phyloP scores from a whole-genome alignment of 768 basidiomycete genomes.

The Russula sp. region DNA sequence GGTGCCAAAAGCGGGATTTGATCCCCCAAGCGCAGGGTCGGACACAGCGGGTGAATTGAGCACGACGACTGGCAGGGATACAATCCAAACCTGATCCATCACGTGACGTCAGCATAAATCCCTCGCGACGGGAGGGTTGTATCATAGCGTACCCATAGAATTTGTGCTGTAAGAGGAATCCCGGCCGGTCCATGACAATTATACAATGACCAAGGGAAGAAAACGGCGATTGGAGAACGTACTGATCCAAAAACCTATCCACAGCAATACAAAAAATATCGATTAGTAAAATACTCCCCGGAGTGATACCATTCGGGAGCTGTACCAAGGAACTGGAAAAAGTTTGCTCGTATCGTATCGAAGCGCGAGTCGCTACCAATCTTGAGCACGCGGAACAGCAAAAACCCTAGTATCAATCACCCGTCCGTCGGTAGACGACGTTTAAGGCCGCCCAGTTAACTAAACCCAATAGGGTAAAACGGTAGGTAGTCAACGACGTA shows the following conservation, averaged over 20 bases:
- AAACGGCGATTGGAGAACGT: background rate
- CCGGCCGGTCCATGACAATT: no score
- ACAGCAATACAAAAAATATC: background rate
- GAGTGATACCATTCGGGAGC: background rate
- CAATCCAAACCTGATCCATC: background rate
- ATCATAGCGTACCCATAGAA: constrained; percentile 17
- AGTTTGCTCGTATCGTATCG: constrained; percentile 62
- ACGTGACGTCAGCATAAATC: background rate
- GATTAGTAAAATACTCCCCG: background rate
- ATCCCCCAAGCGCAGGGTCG: constrained; percentile 46
- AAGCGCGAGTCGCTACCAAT: constrained; percentile 64
- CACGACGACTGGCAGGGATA: constrained; percentile 12
- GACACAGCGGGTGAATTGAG: constrained; percentile 10
- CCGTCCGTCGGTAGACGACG: no score
- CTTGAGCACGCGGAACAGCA: constrained; percentile 67
- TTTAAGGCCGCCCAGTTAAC: background rate
- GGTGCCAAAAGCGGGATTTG: constrained; percentile 58
- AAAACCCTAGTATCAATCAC: constrained; percentile 44
- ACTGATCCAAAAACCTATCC: constrained; percentile 15
- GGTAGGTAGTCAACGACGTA: constrained; percentile 28
- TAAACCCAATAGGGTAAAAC: background rate
- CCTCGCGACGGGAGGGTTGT: no score
- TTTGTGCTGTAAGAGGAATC: background rate
- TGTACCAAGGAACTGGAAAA: constrained; percentile 57
- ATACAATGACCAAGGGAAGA: background rate